Conservation (phyloP, 495 filamentous ascomycete species). For the Lophiostoma macrostomum region DNA sequence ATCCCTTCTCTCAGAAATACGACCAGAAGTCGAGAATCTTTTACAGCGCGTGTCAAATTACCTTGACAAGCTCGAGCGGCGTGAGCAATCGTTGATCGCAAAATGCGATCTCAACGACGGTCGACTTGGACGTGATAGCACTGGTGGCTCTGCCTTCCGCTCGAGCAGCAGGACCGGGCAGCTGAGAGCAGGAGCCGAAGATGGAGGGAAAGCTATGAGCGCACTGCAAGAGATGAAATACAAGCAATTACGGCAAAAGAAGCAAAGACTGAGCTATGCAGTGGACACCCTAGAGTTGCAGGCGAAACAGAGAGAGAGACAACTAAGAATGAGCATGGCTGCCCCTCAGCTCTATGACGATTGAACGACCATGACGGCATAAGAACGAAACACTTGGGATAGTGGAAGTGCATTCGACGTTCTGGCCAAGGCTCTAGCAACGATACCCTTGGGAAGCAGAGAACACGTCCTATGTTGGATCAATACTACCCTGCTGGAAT, state of each 20-base stretch:
- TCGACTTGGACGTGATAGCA: slow-evolving; percentile 47
- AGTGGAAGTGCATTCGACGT: too few species aligned
- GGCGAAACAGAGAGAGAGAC: slow-evolving; percentile 59
- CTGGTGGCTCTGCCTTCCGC: slow-evolving; percentile 21
- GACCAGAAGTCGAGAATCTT: slow-evolving; percentile 67
- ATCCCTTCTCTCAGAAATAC: slow-evolving; percentile 67
- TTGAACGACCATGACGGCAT: not conserved
- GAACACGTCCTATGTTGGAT: too few species aligned
- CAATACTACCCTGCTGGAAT: too few species aligned
- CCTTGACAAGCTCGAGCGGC: slow-evolving; percentile 68
- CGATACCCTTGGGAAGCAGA: too few species aligned
- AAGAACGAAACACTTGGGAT: too few species aligned
- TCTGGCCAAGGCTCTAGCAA: too few species aligned
- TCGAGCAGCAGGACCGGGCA: slow-evolving; percentile 22
- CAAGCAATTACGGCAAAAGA: slow-evolving; percentile 67
- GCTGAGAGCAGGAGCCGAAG: slow-evolving; percentile 8
- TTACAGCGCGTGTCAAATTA: slow-evolving; percentile 63
- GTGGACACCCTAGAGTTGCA: slow-evolving; percentile 71
- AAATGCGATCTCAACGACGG: slow-evolving; percentile 70
- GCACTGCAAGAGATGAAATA: slow-evolving; percentile 54
- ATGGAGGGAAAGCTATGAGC: slow-evolving; percentile 28
- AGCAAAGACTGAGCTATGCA: slow-evolving; percentile 73
- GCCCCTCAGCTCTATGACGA: slow-evolving; percentile 38
- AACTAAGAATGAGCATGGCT: slow-evolving; percentile 78
- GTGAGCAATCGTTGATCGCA: slow-evolving; percentile 66